A percentile compares a stretch with the other conserved stretches of the same genome.
Evolutionary conservation across 108 stramenopile species (phyloP).

Genomic region (Aureococcus anophagefferens): DNA sequence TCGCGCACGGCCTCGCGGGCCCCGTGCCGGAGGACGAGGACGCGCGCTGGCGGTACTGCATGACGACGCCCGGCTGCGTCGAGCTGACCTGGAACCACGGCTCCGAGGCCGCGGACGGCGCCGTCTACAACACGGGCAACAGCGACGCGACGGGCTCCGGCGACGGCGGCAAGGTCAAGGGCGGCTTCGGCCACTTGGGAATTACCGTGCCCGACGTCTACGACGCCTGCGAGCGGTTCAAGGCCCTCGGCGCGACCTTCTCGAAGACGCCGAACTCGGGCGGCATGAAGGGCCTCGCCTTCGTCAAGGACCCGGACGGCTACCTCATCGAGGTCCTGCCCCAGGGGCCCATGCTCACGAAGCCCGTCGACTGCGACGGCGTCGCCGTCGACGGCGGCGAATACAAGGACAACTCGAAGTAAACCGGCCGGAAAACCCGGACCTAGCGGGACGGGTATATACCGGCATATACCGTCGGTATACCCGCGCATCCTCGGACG

Average conservation of each 20-base stretch:
- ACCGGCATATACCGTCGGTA: too few relatives aligned
- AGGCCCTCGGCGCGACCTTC: slow-evolving; percentile 25
- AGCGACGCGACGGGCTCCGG: slow-evolving; percentile 42
- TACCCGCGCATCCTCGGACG: too few relatives aligned
- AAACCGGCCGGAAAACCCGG: too few relatives aligned
- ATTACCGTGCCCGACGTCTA: slow-evolving; percentile 45
- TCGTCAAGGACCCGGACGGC: slow-evolving; percentile 45
- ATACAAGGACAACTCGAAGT: too few relatives aligned
- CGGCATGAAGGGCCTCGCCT: slow-evolving; percentile 47
- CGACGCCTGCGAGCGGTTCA: slow-evolving; percentile 32
- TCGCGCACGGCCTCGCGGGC: slow-evolving; percentile 12
- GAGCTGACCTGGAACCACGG: slow-evolving; percentile 48
- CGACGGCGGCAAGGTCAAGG: slow-evolving; percentile 26
- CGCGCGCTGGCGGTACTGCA: slow-evolving; percentile 34
- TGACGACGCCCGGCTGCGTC: slow-evolving; percentile 42
- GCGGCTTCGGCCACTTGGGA: slow-evolving; percentile 43
- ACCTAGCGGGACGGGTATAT: too few relatives aligned
- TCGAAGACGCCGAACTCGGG: slow-evolving; percentile 40
- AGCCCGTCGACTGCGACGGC: slow-evolving; percentile 51
- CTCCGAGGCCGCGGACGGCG: slow-evolving; percentile 28
- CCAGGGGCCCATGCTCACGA: slow-evolving; percentile 38
- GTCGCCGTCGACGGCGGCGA: too few relatives aligned
- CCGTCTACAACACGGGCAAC: slow-evolving; percentile 44
- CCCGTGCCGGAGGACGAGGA: slow-evolving; percentile 22
- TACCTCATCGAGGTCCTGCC: slow-evolving; percentile 40